Evolutionary conservation across 1,284 basidiomycete species (phyloP), one percentile per base, ranked within the genome.

Genomic region (Peniophora sp.): DNA sequence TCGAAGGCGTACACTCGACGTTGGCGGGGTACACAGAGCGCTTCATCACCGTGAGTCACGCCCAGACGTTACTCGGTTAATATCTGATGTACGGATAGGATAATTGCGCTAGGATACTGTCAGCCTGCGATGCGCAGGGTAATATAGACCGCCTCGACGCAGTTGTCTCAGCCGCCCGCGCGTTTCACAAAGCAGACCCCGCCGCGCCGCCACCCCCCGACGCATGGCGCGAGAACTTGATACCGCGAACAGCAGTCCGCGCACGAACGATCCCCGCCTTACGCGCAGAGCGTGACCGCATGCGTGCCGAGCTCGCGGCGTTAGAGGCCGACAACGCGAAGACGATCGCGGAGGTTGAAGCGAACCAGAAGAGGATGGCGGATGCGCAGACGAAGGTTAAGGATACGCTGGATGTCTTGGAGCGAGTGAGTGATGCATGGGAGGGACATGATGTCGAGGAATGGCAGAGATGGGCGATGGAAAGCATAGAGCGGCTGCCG

Each of bases 1-100:
- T 85, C 3, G 74, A 77, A 25, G 77, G 75, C 2, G 79, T 83
- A 3, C 87, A 79, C 61, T 80, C 81, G 50, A 78, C 78, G 11
- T 78, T 89, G 19, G 79, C 83, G 2, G 70, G 78, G 53, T 83
- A 85, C 52, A 83, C 87, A 59, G 84, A 89, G 56, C 72, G 76
- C 5, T 72, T 78, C 49, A 83, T 79, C 48, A 74, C 78, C 51
- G 85, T 86, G 58, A 5, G 25, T 27, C n/a, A 52, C 3, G 14
- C 47, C 35, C 2, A 32, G 23, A 14, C 45, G 34, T 34, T 6
- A 14, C 50, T 48, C 27, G 49, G 3, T 53, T 34, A 12, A 52
- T 52, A 25, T 24, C 47, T 32, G 6, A 32, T 32, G 6, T 6
- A 32, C 27, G 27, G 12, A 32, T 12, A 68, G 65, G 63, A 63